Evolutionary conservation across 306 rosid genomes (phyloP), one percentile per base, ranked within the genome.

Genomic region (Pachyrhizus erosus): DNA sequence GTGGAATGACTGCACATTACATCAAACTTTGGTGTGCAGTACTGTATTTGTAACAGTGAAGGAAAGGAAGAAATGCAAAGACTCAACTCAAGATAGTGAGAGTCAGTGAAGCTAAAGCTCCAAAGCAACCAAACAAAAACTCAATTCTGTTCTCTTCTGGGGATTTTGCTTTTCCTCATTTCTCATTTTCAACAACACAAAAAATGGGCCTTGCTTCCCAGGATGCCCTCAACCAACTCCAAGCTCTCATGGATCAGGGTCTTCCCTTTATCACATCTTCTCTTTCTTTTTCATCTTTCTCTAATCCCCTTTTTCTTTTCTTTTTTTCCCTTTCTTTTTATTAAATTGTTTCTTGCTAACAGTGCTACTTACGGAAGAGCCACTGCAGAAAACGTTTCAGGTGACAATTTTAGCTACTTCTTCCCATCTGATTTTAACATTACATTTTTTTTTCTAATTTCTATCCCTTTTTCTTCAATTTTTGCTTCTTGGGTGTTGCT

Each of bases 191-290:
- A 55, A n/a, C 15, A 18, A 68, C 73, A 20, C 54, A 84, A 15
- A 33, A 61, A 65, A 94, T 95, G 95, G 98, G 87, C 80, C 70
- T 80, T 72, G 89, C 73, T 86, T 87, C 97, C 77, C 94, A 90
- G 87, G 97, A 95, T 76, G 94, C 93, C 75, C 82, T 89, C 82
- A 84, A 68, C 82, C 89, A 91, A 74, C 86, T 95, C 5, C 84
- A 77, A 73, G 90, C 89, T 85, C 86, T 91, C 73, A 88, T 95
- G 88, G 94, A 91, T 88, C 92, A 85, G 86, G 97, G 99, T 95
- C 79, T 66, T 42, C 61, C 49, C 82, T 80, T 85, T 75, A 52
- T 86, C 29, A 7, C 14, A 3, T 15, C 2, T 17, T 71, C 55
- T 83, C 57, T 58, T 21, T 79, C n/a, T n/a, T 26, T 66, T n/a